phyloP scores from a whole-genome alignment of 2,329 filamentous ascomycete species.

The Colletotrichum orbiculare region DNA sequence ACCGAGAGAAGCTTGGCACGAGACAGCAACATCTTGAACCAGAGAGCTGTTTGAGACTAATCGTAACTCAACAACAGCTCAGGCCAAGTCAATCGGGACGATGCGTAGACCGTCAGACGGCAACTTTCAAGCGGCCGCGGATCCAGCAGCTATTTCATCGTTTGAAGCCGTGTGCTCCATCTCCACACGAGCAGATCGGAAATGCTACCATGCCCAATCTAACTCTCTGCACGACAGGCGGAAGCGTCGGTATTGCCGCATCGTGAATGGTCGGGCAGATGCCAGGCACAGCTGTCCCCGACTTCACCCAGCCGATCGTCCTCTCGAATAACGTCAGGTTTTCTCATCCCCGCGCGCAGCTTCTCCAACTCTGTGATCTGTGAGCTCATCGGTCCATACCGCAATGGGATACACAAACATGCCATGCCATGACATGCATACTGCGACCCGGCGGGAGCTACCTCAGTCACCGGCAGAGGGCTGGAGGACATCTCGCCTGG shows the following conservation, averaged over 20 bases:
- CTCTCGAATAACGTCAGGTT: not conserved
- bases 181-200: constrained; percentile 2
- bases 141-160: constrained; percentile 14
- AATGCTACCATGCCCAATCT: constrained; percentile 15
- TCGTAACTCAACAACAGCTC: not conserved
- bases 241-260: constrained; percentile 32
- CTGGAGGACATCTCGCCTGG: not conserved
- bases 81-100: not conserved
- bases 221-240: constrained; percentile 2
- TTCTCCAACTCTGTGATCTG: not conserved
- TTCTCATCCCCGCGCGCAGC: constrained; percentile 9
- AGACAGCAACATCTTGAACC: constrained; percentile 28
- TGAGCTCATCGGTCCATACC: not conserved
- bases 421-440: constrained; percentile 20
- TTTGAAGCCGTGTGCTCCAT: not conserved
- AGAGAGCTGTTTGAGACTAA: not conserved
- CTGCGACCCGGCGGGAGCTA: not conserved
- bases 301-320: not conserved
- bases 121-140: not conserved
- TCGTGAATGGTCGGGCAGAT: constrained; percentile 28
- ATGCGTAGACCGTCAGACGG: too few relatives aligned
- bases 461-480: not conserved
- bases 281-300: constrained; percentile 12
- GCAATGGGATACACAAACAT: too few relatives aligned
- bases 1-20: constrained; percentile 20